Percentiles rank a stretch among this genome's conserved stretches.
These are phyloP conservation scores for Aspergillus latus DNA, from an alignment of 2,329 filamentous ascomycete genomes.

Conservation along the genomic window DNA sequence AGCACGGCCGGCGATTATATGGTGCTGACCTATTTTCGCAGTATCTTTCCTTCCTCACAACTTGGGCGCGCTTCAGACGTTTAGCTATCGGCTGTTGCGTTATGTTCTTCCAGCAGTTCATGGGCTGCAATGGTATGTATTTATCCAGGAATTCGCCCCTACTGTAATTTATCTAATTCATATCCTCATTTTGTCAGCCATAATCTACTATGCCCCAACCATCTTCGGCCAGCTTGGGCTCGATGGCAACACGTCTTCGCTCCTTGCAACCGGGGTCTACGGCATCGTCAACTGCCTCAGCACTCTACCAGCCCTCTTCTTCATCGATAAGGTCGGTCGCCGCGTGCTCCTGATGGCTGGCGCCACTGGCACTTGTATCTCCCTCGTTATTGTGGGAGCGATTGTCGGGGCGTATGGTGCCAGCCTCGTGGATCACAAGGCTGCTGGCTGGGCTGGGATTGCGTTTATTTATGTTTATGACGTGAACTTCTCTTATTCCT, in stretches of 20 bases:
- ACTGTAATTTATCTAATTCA: neutral
- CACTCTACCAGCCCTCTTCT: slow-evolving; percentile 35
- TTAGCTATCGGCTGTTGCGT: slow-evolving; percentile 41
- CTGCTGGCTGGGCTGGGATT: slow-evolving; percentile 39
- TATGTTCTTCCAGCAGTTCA: slow-evolving; percentile 50
- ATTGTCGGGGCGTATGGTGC: slow-evolving; percentile 35
- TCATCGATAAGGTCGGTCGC: slow-evolving; percentile 38
- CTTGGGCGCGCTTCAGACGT: slow-evolving; percentile 37
- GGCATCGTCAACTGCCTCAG: slow-evolving; percentile 42
- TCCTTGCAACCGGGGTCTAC: slow-evolving; percentile 35
- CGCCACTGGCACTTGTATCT: slow-evolving; percentile 36
- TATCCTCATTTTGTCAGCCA: slow-evolving; percentile 24
- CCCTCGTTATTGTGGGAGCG: slow-evolving; percentile 25
- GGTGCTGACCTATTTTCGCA: slow-evolving; percentile 5
- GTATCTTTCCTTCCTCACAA: slow-evolving; percentile 37
- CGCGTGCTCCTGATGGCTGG: slow-evolving; percentile 37
- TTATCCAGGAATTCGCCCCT: neutral
- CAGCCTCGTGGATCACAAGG: slow-evolving; percentile 27
- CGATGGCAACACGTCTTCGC: slow-evolving; percentile 33
- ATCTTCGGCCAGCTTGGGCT: slow-evolving; percentile 48
- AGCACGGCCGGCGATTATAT: neutral
- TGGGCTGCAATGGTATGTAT: slow-evolving; percentile 44
- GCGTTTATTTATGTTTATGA: slow-evolving; percentile 42
- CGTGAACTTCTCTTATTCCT: slow-evolving; percentile 41
- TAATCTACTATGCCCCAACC: slow-evolving; percentile 52